Conservation (phyloP, 2,329 filamentous ascomycete genomes). For the Incumbomyces delicatus region DNA sequence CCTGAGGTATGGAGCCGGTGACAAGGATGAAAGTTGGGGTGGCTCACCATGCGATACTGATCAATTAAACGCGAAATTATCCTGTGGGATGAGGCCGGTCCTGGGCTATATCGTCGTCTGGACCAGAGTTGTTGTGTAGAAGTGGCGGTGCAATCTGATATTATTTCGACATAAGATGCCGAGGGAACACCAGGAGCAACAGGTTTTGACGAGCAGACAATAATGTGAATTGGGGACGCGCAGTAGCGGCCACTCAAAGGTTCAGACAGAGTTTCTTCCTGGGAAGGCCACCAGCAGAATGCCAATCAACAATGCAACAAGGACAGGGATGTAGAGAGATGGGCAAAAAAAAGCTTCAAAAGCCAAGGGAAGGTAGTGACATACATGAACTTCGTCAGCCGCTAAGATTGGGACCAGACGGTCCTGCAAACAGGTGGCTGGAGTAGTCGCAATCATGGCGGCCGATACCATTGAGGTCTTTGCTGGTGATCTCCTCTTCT, state of each 20-base stretch:
- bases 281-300: not conserved
- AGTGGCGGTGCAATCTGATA: conserved; percentile 19
- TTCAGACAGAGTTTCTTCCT: not conserved
- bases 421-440: not conserved
- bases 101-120: not conserved
- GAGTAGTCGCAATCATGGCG: not conserved
- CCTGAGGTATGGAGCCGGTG: conserved; percentile 2
- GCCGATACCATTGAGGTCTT: not conserved
- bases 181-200: conserved; percentile 8
- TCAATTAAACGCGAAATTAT: conserved; percentile 11
- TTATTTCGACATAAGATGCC: not conserved
- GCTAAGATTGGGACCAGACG: conserved; percentile 9
- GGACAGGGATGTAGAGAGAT: conserved; percentile 6
- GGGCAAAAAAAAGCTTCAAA: conserved; percentile 16
- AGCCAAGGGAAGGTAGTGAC: conserved; percentile 8
- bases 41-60: conserved; percentile 3
- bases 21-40: conserved; percentile 2
- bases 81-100: conserved; percentile 9
- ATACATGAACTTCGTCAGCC: conserved; percentile 14
- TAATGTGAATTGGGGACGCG: conserved; percentile 12
- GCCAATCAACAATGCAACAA: conserved; percentile 2
- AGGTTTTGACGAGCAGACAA: conserved; percentile 19
- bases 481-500: not conserved
- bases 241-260: conserved; percentile 6
- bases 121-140: conserved; percentile 12